Evolutionary conservation across 23 red algal species (phyloP).

Genomic region (Gracilaria domingensis): DNA sequence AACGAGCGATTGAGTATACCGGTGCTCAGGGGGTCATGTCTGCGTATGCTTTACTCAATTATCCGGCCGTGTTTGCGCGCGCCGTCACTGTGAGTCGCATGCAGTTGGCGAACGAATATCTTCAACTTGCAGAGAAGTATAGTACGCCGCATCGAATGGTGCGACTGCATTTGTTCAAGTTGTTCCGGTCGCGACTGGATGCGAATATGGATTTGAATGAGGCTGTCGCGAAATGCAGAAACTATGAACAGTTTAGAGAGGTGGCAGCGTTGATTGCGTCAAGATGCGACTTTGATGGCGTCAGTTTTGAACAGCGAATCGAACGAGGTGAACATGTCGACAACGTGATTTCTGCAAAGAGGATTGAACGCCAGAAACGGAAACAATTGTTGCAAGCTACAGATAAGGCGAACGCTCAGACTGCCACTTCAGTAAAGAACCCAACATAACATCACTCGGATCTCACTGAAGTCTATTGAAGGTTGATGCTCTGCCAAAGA

Average conservation of each 20-base stretch:
- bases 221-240: conserved; percentile 51
- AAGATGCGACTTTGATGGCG: conserved; percentile 64
- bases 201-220: conserved; percentile 79
- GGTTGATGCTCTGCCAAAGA: too few relatives aligned
- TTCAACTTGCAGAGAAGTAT: conserved; percentile 72
- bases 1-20: conserved; percentile 71
- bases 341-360: conserved; percentile 56
- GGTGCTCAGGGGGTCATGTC: conserved; percentile 88
- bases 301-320: conserved; percentile 63
- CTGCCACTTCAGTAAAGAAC: neutral
- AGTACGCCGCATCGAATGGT: conserved; percentile 72
- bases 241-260: conserved; percentile 50
- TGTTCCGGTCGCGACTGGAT: conserved; percentile 71
- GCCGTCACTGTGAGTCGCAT: conserved; percentile 44
- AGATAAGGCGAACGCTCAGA: neutral
- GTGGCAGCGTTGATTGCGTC: conserved; percentile 21
- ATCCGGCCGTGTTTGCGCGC: conserved; percentile 79
- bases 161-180: conserved; percentile 85
- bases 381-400: neutral
- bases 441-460: neutral
- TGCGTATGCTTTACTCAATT: conserved; percentile 81
- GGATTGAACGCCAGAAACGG: conserved; percentile 36
- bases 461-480: too few relatives aligned
- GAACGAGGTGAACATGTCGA: conserved; percentile 1
- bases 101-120: conserved; percentile 81